Base-by-base conservation (phyloP, 2,329 filamentous ascomycete species). In the Monilinia fructigena region DNA sequence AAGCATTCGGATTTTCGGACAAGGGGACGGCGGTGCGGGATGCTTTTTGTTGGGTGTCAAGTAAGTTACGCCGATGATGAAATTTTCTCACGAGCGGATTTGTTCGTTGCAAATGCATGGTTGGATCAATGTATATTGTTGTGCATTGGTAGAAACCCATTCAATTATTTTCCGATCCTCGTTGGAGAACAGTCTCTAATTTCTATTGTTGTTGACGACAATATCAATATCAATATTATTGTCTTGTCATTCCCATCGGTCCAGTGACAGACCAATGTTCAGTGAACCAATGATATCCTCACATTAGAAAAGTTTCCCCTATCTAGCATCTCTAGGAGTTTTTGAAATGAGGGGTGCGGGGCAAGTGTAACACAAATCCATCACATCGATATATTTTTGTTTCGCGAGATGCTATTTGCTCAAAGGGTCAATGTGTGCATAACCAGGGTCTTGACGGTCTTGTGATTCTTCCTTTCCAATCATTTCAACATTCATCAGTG, bases 191-290 rank as follows among this genome's bases (percentile, higher is more conserved):
- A 14, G 18, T 54, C 35, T 31, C 11, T 11, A 8, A 16, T 47
- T 59, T 3, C 7, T 31, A 16, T 8, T 18, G 18, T 26, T n/a
- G 4, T 59, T 47, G 55, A 20, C 28, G 16, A 45, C 20, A 23
- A 35, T 35, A 35, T 35, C 31, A 8, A 16, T 40, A 26, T 56
- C 20, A n/a, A 20, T 12, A 26, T 28, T 26, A 45, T 45, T 23
- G 28, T 47, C 42, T 20, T 35, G 42, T 48, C 42, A 48, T 60
- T 48, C 48, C 12, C 28, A 60, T 50, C 56, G 28, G 56, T 60
- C 56, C 42, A 60, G 56, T 60, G 56, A 60, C 56, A 60, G 42
- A 38, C 56, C 28, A 60, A 60, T 35, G 2, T 55, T 20, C 18
- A 23, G n/a, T 2, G 45, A 55, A n/a, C 53, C 53, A 55, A 55